These are phyloP conservation scores for Articulospora tetracladia DNA, from an alignment of 495 filamentous ascomycete species.

Conservation along the genomic window DNA sequence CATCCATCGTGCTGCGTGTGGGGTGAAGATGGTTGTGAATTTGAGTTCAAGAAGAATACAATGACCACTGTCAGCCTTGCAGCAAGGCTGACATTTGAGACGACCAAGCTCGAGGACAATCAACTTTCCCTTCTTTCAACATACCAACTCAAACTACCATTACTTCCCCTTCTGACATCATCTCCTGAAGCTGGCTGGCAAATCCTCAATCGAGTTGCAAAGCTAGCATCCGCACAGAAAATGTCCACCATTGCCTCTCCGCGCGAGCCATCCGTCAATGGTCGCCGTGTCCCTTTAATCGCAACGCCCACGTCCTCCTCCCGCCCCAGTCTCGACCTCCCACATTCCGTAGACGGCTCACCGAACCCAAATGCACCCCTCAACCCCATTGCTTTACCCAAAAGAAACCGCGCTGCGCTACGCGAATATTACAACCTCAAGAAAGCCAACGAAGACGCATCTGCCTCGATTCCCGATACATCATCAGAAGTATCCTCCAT, in stretches of 20 bases:
- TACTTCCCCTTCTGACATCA: neutral
- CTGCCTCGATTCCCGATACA: conserved; percentile 25
- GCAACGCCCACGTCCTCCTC: conserved; percentile 65
- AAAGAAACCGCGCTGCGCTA: conserved; percentile 69
- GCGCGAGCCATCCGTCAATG: conserved; percentile 42
- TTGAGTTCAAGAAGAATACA: neutral
- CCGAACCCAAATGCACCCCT: conserved; percentile 19
- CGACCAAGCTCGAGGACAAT: neutral
- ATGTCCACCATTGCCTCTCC: conserved; percentile 82
- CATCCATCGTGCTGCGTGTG: neutral
- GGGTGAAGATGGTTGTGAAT: neutral
- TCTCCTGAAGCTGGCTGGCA: neutral
- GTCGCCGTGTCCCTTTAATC: conserved; percentile 25
- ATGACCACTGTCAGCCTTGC: conserved; percentile 1
- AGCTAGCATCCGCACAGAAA: conserved; percentile 13
- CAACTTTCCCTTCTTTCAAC: neutral
- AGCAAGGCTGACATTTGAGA: neutral
- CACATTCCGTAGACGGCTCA: conserved; percentile 44
- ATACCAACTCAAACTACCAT: neutral
- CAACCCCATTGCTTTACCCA: conserved; percentile 31
- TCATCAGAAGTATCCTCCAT: conserved; percentile 22
- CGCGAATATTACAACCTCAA: conserved; percentile 93
- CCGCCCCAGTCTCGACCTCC: conserved; percentile 66
- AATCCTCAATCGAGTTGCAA: neutral
- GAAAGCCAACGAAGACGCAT: conserved; percentile 22